These are phyloP conservation scores for Skeletonema tropicum DNA, from an alignment of 108 stramenopile genomes.

Conservation along the genomic window DNA sequence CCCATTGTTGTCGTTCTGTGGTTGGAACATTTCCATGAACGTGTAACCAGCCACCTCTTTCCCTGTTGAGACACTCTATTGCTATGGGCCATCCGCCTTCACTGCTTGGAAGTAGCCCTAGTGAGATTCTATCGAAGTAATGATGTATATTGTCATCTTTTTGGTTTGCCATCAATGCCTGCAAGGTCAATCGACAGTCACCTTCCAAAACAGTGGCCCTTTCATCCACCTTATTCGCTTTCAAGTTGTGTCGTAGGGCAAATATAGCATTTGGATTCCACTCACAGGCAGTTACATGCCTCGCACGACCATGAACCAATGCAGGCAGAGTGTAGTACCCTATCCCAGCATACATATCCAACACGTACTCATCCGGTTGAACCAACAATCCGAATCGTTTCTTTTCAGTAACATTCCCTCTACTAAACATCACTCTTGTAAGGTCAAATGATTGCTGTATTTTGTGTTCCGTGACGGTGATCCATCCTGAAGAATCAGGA, in stretches of 20 bases:
- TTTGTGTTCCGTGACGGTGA: conserved; percentile 92
- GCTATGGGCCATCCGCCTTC: conserved; percentile 91
- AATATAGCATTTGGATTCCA: conserved; percentile 88
- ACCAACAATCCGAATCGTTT: conserved; percentile 84
- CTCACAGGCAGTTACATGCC: conserved; percentile 84
- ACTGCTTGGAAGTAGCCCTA: conserved; percentile 93
- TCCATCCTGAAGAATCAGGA: conserved; percentile 75
- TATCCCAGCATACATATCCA: conserved; percentile 97
- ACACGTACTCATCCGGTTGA: conserved; percentile 68
- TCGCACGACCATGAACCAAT: conserved; percentile 71
- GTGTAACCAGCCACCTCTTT: conserved; percentile 86
- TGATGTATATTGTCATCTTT: conserved; percentile 10
- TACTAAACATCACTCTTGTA: conserved; percentile 93
- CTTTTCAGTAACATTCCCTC: conserved; percentile 94
- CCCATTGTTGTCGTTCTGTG: conserved; percentile 65
- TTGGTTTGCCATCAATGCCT: conserved; percentile 6
- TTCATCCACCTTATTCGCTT: conserved; percentile 74
- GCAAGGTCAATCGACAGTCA: conserved; percentile 69
- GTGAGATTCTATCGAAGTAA: conserved; percentile 85
- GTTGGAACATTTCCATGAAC: conserved; percentile 91
- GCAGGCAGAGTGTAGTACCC: conserved; percentile 96
- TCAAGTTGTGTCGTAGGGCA: conserved; percentile 82
- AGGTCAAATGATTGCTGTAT: conserved; percentile 91
- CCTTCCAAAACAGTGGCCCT: conserved; percentile 71
- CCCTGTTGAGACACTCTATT: conserved; percentile 64